Conservation (phyloP, 768 basidiomycete species). For the Sistotremastrum suecicum region DNA sequence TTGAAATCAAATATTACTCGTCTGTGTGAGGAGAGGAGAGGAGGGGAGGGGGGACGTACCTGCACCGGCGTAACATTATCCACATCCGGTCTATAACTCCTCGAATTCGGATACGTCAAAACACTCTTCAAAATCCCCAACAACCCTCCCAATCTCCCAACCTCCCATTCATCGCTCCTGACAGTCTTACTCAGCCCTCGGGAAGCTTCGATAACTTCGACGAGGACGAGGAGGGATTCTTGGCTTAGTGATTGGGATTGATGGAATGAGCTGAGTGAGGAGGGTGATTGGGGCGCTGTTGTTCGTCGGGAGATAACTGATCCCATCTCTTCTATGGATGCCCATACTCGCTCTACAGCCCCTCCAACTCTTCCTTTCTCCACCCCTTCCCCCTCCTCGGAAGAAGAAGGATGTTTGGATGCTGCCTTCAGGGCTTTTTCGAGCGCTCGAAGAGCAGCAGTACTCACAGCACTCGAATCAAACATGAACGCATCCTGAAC, state of each 20-base stretch:
- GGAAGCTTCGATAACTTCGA: constrained; percentile 54
- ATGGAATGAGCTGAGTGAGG: constrained; percentile 10
- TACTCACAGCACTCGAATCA: constrained; percentile 51
- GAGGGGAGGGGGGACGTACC: constrained; percentile 24
- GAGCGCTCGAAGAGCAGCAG: constrained; percentile 73
- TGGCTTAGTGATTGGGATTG: constrained; percentile 50
- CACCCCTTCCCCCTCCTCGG: constrained; percentile 22
- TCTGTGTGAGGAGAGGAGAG: too few relatives aligned
- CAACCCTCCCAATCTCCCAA: constrained; percentile 49
- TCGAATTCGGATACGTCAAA: constrained; percentile 66
- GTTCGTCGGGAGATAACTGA: constrained; percentile 26
- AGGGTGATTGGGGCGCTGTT: constrained; percentile 3
- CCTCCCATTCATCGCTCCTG: constrained; percentile 44
- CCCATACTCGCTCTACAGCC: constrained; percentile 54
- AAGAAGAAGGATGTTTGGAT: constrained; percentile 15
- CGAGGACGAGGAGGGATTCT: constrained; percentile 71
- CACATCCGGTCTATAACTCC: constrained; percentile 81
- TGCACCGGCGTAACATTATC: constrained; percentile 72
- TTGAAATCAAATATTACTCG: too few relatives aligned
- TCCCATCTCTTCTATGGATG: constrained; percentile 53
- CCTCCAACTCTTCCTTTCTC: constrained; percentile 28
- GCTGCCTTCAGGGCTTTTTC: constrained; percentile 65
- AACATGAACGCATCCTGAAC: constrained; percentile 56
- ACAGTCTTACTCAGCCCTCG: constrained; percentile 33
- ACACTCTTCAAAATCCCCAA: constrained; percentile 72